Conservation (phyloP, 2,329 filamentous ascomycete species). For the Dryadomyces quercus-mongolicae region DNA sequence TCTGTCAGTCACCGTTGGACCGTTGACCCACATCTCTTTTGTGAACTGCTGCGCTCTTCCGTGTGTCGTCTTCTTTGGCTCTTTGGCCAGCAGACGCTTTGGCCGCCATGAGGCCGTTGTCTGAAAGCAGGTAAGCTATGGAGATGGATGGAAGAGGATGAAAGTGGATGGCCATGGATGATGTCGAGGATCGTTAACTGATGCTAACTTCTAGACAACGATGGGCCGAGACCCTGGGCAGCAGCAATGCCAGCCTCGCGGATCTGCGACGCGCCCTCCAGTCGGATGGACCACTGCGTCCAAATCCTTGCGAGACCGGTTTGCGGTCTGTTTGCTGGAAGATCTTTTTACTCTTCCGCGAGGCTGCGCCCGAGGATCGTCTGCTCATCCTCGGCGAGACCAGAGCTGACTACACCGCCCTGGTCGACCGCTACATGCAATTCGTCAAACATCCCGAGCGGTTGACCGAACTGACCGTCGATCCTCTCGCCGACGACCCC, state of each 20-base stretch:
- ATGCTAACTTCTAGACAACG: conserved; percentile 34
- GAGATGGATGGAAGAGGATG: background rate
- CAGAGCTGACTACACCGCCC: conserved; percentile 60
- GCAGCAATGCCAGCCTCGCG: conserved; percentile 39
- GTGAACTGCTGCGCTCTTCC: too few species aligned
- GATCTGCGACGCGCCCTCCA: conserved; percentile 54
- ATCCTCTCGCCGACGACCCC: conserved; percentile 76
- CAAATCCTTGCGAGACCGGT: conserved; percentile 56
- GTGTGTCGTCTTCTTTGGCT: too few species aligned
- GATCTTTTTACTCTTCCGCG: conserved; percentile 71
- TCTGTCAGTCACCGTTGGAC: too few species aligned
- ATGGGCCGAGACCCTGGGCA: conserved; percentile 53
- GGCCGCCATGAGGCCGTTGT: background rate
- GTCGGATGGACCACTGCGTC: conserved; percentile 33
- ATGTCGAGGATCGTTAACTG: too few species aligned
- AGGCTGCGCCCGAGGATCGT: conserved; percentile 56
- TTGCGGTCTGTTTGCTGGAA: conserved; percentile 90
- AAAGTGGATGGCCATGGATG: too few species aligned
- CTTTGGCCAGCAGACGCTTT: too few species aligned
- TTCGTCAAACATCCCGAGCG: conserved; percentile 78
- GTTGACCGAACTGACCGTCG: conserved; percentile 54
- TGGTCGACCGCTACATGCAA: conserved; percentile 63
- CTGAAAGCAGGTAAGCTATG: conserved; percentile 1
- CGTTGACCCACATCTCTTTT: too few species aligned
- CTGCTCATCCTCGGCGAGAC: conserved; percentile 51